Evolutionary conservation across 345 rosid species (phyloP).

Genomic region (Citrus inodora): DNA sequence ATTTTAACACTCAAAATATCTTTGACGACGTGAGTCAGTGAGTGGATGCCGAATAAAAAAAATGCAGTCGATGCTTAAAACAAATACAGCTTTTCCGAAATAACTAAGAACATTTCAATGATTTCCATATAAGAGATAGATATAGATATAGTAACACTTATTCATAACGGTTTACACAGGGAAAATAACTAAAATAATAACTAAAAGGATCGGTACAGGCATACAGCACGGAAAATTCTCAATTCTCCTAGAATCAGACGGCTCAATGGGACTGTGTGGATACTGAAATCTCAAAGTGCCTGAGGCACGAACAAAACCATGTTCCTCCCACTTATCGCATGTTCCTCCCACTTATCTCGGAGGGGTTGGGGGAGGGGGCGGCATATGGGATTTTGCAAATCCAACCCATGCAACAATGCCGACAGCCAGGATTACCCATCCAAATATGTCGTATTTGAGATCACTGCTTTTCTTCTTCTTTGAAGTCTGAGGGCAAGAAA

Average conservation of each 20-base stretch:
- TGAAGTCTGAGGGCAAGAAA: conserved; percentile 23
- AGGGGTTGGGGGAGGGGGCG: conserved; percentile 37
- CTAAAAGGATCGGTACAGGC: background rate
- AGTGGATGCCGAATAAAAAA: too few relatives aligned
- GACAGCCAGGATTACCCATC: conserved; percentile 83
- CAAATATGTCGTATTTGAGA: conserved; percentile 67
- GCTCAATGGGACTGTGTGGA: background rate
- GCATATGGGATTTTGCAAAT: conserved; percentile 68
- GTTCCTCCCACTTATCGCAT: conserved; percentile 16
- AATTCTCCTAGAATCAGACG: background rate
- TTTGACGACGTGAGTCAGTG: too few relatives aligned
- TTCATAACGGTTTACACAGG: conserved; percentile 5
- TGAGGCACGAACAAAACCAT: background rate
- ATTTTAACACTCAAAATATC: too few relatives aligned
- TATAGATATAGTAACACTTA: background rate
- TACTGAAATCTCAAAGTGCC: background rate
- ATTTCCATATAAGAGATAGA: background rate
- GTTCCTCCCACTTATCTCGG: conserved; percentile 24
- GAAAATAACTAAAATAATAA: conserved; percentile 14
- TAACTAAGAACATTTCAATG: background rate
- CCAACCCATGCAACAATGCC: conserved; percentile 86
- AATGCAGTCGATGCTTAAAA: too few relatives aligned
- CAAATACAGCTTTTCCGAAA: too few relatives aligned
- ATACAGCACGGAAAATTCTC: conserved; percentile 12
- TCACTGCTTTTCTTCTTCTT: conserved; percentile 71